phyloP scores from a whole-genome alignment of 371 early-diverging fungal genomes.

The Chytridium lagenaria region DNA sequence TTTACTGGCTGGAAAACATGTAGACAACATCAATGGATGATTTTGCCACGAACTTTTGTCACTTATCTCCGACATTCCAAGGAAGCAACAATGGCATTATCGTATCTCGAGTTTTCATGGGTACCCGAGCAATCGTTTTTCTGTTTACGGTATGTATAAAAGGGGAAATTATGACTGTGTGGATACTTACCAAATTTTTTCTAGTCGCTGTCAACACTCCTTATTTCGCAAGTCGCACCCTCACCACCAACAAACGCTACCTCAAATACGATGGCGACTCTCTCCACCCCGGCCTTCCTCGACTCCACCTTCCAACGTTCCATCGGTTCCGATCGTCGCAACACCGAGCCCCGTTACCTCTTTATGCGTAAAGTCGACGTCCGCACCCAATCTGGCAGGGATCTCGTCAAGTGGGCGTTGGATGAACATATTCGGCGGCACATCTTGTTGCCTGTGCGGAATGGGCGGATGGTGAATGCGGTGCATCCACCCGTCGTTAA shows the following conservation, averaged over 20 bases:
- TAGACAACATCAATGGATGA: conserved; percentile 40
- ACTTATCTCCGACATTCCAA: conserved; percentile 23
- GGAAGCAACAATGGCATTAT: conserved; percentile 22
- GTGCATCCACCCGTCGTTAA: background rate
- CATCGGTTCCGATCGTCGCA: conserved; percentile 7
- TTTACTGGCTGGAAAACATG: conserved; percentile 25
- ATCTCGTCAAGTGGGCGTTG: conserved; percentile 40
- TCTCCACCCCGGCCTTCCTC: conserved; percentile 31
- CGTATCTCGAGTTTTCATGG: conserved; percentile 36
- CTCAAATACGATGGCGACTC: conserved; percentile 25
- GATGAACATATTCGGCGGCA: conserved; percentile 13
- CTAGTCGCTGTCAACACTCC: conserved; percentile 31
- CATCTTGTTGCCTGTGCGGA: no score
- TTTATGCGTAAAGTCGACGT: conserved; percentile 45
- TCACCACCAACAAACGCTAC: conserved; percentile 34
- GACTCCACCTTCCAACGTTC: conserved; percentile 19
- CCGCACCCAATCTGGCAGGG: conserved; percentile 18
- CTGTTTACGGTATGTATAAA: conserved; percentile 24
- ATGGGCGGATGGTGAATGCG: no score
- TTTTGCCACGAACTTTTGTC: conserved; percentile 26
- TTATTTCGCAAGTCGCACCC: conserved; percentile 6
- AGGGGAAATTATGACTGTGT: background rate
- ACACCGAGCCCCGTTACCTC: conserved; percentile 33
- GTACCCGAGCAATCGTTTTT: conserved; percentile 39
- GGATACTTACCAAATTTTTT: background rate